phyloP scores from a whole-genome alignment of 306 rosid genomes.

The Citrullus mucosospermus region DNA sequence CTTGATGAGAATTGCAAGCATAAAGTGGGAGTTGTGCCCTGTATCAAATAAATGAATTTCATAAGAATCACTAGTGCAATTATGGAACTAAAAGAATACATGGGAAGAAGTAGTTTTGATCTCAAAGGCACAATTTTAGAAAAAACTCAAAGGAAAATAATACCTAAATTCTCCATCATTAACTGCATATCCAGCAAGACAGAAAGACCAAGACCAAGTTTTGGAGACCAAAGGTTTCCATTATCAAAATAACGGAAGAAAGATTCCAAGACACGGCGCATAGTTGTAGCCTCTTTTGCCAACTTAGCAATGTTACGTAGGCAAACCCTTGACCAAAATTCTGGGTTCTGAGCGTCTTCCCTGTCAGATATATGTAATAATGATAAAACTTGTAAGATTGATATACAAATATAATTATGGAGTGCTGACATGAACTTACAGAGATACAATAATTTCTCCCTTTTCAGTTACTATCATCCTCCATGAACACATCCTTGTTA shows the following conservation, averaged over 20 bases:
- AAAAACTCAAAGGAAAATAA: neutral
- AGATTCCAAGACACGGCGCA: constrained; percentile 85
- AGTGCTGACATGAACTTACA: constrained; percentile 12
- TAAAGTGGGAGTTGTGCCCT: constrained; percentile 78
- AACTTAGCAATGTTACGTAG: constrained; percentile 79
- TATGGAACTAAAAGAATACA: neutral
- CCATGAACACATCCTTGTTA: constrained; percentile 44
- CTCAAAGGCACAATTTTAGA: constrained; percentile 1
- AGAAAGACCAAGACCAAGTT: constrained; percentile 56
- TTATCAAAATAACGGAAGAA: constrained; percentile 69
- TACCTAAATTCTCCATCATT: constrained; percentile 82
- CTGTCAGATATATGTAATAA: constrained; percentile 27
- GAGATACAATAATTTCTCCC: constrained; percentile 33
- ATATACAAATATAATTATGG: neutral
- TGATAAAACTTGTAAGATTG: neutral
- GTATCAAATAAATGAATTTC: constrained; percentile 8
- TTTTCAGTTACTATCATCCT: constrained; percentile 35
- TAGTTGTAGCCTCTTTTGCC: constrained; percentile 81
- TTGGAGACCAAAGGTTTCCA: constrained; percentile 62
- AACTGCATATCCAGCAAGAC: constrained; percentile 63
- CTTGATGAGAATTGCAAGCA: constrained; percentile 67
- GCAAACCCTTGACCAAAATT: constrained; percentile 91
- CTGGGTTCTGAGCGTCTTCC: constrained; percentile 62
- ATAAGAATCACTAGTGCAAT: neutral
- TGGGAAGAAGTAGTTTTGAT: neutral